A percentile compares a stretch with the other conserved stretches of the same genome.
These are phyloP conservation scores for Xylaria sp. DNA, from an alignment of 2,329 filamentous ascomycete species.

Conservation along the genomic window DNA sequence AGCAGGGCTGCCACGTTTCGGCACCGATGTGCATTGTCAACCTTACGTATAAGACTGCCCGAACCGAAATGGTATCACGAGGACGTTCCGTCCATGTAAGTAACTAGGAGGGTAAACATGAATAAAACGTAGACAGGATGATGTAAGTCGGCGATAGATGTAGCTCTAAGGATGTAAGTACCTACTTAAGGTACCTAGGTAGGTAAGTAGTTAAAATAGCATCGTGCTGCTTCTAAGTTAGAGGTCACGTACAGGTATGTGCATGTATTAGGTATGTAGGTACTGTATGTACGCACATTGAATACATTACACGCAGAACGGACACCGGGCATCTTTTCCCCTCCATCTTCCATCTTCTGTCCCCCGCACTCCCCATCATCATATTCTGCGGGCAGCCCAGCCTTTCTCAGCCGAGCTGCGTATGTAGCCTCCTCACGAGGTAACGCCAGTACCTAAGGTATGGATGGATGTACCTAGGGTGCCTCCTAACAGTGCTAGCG, in stretches of 20 bases:
- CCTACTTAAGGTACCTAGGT: no score
- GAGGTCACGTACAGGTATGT: no score
- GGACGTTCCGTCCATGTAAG: not conserved
- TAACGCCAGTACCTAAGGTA: not conserved
- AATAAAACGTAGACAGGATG: not conserved
- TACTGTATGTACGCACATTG: no score
- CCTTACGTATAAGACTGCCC: not conserved
- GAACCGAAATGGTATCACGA: not conserved
- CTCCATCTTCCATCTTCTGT: no score
- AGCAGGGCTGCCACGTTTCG: conserved; percentile 25
- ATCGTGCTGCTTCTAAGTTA: no score
- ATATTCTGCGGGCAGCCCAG: no score
- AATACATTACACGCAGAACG: no score
- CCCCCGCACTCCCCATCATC: no score
- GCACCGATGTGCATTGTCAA: not conserved
- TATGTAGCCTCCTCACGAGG: no score
- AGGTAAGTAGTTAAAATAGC: not conserved
- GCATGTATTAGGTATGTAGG: no score
- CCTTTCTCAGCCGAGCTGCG: not conserved
- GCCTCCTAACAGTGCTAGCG: not conserved
- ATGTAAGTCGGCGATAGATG: not conserved
- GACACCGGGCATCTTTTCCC: no score
- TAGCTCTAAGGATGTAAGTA: no score
- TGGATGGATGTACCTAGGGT: not conserved
- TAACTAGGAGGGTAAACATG: not conserved